phyloP scores from a whole-genome alignment of 306 rosid genomes.

The Styphnolobium japonicum region DNA sequence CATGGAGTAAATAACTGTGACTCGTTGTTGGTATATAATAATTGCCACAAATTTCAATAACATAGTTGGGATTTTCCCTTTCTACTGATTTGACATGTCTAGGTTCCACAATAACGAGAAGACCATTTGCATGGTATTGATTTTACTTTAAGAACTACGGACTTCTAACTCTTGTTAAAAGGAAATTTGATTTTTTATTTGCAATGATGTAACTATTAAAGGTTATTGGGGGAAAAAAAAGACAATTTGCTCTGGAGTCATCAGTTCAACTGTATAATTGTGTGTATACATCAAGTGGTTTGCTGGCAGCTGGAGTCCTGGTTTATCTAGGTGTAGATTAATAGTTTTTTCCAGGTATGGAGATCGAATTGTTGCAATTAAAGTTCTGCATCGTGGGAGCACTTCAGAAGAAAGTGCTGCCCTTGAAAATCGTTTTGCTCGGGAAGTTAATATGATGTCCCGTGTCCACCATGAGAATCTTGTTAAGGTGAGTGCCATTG shows the following conservation, averaged over 20 bases:
- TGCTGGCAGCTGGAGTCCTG: conserved; percentile 23
- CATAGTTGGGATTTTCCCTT: background rate
- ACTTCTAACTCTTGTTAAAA: background rate
- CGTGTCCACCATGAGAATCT: conserved; percentile 93
- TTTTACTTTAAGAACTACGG: background rate
- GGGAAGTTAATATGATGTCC: conserved; percentile 97
- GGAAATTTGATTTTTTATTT: background rate
- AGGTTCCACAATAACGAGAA: background rate
- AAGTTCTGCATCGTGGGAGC: conserved; percentile 86
- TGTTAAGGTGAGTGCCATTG: conserved; percentile 66
- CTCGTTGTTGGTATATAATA: conserved; percentile 1
- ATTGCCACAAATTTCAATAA: conserved; percentile 13
- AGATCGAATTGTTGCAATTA: conserved; percentile 78
- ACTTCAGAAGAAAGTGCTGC: conserved; percentile 73
- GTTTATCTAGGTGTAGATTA: conserved; percentile 36
- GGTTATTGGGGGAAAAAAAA: background rate
- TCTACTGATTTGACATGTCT: conserved; percentile 3
- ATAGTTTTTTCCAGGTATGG: conserved; percentile 66
- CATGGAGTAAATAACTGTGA: background rate
- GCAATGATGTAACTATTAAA: background rate
- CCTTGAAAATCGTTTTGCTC: conserved; percentile 84
- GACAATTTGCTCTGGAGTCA: background rate
- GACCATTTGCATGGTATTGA: conserved; percentile 1
- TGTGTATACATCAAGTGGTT: conserved; percentile 14
- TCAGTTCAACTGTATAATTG: background rate